Conservation (phyloP, 139 green algal species). For the Volvox africanus region DNA sequence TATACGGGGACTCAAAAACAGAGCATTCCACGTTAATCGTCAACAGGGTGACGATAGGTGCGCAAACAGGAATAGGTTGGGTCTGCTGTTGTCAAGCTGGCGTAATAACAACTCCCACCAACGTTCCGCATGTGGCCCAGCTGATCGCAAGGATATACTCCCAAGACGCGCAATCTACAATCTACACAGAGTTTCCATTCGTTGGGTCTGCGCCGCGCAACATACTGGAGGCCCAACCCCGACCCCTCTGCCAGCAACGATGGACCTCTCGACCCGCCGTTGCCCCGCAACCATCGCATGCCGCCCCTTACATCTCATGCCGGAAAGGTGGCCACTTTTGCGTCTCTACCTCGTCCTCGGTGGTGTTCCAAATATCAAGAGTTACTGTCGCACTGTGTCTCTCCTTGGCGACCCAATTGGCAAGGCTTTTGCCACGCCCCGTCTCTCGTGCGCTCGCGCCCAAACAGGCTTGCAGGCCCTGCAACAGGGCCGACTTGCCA, state of each 20-base stretch:
- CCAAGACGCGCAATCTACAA: too few species aligned
- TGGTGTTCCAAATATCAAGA: slow-evolving; percentile 81
- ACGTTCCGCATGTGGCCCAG: too few species aligned
- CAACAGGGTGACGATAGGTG: too few species aligned
- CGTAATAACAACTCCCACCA: too few species aligned
- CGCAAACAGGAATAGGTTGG: too few species aligned
- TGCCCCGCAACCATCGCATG: background rate
- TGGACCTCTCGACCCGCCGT: background rate
- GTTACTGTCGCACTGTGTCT: slow-evolving; percentile 6
- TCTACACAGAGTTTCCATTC: too few species aligned
- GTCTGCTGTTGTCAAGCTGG: too few species aligned
- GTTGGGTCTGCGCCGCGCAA: too few species aligned
- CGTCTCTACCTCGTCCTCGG: slow-evolving; percentile 56
- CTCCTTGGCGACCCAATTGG: slow-evolving; percentile 4
- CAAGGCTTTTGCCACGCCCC: slow-evolving; percentile 59
- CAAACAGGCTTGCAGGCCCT: slow-evolving; percentile 81
- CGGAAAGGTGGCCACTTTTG: background rate
- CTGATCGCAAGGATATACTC: too few species aligned
- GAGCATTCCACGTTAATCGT: background rate
- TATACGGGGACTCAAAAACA: background rate
- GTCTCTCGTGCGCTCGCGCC: slow-evolving; percentile 74
- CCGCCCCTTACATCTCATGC: background rate
- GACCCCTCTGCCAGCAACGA: too few species aligned
- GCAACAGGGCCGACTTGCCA: slow-evolving; percentile 80
- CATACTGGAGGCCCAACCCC: too few species aligned